Percentiles rank a stretch among this genome's conserved stretches.
These are phyloP conservation scores for Hypoxylon rubiginosum DNA, from an alignment of 2,329 filamentous ascomycete genomes.

Conservation along the genomic window DNA sequence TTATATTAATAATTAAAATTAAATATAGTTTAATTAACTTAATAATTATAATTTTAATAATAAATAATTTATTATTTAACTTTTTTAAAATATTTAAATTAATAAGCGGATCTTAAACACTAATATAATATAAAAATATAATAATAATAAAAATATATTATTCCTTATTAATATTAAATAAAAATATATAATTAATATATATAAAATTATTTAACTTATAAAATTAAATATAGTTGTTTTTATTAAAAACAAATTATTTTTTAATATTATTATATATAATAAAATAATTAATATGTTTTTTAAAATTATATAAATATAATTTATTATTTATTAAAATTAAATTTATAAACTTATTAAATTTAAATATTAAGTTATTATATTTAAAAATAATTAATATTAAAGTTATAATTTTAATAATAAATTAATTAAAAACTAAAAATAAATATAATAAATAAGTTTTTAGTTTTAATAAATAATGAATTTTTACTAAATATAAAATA, in stretches of 20 bases:
- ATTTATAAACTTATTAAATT: no score
- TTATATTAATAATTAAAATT: not conserved
- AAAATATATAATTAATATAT: no score
- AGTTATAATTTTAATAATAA: not conserved
- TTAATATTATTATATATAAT: no score
- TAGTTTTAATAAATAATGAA: not conserved
- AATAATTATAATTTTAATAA: not conserved
- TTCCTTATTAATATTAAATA: no score
- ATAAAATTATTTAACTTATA: no score
- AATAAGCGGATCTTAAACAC: not conserved
- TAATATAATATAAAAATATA: not conserved
- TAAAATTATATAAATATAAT: no score
- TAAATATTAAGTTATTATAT: not conserved
- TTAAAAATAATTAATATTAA: not conserved
- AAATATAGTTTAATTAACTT: not conserved
- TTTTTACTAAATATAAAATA: no score
- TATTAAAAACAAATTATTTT: no score
- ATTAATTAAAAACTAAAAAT: not conserved
- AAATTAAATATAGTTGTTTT: no score
- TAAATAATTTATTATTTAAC: no score
- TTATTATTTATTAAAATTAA: no score
- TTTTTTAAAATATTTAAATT: constrained; percentile 1
- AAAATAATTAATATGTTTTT: no score
- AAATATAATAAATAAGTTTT: not conserved
- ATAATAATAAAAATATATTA: not conserved